A percentile compares a stretch with the other conserved stretches of the same genome.
phyloP scores from a whole-genome alignment of 805 yeast species.

The Starmerella tilneyi region DNA sequence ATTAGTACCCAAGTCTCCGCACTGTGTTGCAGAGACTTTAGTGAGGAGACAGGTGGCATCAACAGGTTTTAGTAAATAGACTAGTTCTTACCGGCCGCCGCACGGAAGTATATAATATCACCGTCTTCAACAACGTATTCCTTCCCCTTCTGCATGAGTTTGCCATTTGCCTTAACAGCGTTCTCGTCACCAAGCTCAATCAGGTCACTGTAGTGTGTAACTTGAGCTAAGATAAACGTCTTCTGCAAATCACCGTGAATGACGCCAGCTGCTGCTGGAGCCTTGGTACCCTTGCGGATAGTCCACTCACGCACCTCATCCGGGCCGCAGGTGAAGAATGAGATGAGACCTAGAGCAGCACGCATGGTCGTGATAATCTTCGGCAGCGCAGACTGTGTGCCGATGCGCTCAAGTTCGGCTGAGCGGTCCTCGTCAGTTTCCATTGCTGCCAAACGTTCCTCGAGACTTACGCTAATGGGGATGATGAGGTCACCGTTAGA shows the following conservation, averaged over 20 bases:
- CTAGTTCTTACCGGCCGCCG: conserved; percentile 81
- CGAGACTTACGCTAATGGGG: conserved; percentile 86
- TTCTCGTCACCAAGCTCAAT: conserved; percentile 69
- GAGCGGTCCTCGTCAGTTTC: conserved; percentile 72
- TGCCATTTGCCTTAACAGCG: conserved; percentile 77
- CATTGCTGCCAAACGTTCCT: conserved; percentile 83
- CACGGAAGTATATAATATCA: conserved; percentile 82
- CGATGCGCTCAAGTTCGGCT: conserved; percentile 63
- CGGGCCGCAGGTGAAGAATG: conserved; percentile 93
- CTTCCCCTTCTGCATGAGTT: conserved; percentile 83
- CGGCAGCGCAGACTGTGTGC: conserved; percentile 74
- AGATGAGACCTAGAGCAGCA: conserved; percentile 70
- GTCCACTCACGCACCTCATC: conserved; percentile 99
- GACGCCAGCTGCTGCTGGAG: conserved; percentile 99
- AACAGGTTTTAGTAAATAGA: too few species aligned
- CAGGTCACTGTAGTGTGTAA: conserved; percentile 75
- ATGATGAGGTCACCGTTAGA: conserved; percentile 87
- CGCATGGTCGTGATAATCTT: conserved; percentile 81
- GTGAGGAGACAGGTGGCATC: too few species aligned
- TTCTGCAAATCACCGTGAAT: conserved; percentile 92
- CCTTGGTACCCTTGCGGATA: conserved; percentile 77
- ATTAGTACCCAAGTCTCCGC: too few species aligned
- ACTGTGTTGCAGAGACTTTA: too few species aligned
- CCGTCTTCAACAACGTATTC: conserved; percentile 93
- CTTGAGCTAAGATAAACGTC: conserved; percentile 89